phyloP scores from a whole-genome alignment of 2,329 filamentous ascomycete species.

The Scedosporium apiospermum region DNA sequence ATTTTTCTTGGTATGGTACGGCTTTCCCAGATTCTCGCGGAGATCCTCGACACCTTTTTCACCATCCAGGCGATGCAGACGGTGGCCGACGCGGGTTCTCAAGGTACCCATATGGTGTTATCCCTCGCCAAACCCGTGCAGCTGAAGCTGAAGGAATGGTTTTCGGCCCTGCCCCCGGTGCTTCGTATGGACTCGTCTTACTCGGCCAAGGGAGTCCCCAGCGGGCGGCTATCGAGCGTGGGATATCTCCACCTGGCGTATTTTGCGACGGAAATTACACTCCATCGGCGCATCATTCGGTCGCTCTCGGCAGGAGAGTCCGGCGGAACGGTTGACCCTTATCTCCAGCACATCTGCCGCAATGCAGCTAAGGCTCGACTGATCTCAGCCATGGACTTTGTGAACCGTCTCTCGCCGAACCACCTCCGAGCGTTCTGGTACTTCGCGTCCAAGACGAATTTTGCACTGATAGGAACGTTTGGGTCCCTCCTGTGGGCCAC shows the following conservation, averaged over 20 bases:
- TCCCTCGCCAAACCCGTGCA: conserved; percentile 74
- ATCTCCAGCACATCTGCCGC: conserved; percentile 85
- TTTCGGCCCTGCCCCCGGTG: conserved; percentile 53
- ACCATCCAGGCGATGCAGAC: conserved; percentile 66
- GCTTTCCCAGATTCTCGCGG: conserved; percentile 64
- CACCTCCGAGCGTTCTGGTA: conserved; percentile 93
- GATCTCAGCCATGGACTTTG: conserved; percentile 95
- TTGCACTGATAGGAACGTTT: conserved; percentile 90
- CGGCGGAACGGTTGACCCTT: conserved; percentile 51
- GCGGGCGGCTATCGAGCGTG: conserved; percentile 46
- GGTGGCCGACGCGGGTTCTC: conserved; percentile 54
- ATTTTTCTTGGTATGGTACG: conserved; percentile 69
- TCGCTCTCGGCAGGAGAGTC: conserved; percentile 45
- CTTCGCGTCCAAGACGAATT: conserved; percentile 80
- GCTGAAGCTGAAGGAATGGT: conserved; percentile 76
- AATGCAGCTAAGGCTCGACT: conserved; percentile 88
- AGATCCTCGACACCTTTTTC: conserved; percentile 77
- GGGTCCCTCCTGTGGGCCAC: conserved; percentile 85
- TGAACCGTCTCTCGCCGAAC: conserved; percentile 78
- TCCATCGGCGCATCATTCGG: conserved; percentile 83
- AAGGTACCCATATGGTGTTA: conserved; percentile 64
- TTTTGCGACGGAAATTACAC: conserved; percentile 87
- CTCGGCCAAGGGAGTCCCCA: conserved; percentile 22
- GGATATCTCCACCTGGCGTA: conserved; percentile 85
- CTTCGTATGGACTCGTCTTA: conserved; percentile 58